These are phyloP conservation scores for Alternaria novae-zelandiae DNA, from an alignment of 2,329 filamentous ascomycete species.

Conservation along the genomic window DNA sequence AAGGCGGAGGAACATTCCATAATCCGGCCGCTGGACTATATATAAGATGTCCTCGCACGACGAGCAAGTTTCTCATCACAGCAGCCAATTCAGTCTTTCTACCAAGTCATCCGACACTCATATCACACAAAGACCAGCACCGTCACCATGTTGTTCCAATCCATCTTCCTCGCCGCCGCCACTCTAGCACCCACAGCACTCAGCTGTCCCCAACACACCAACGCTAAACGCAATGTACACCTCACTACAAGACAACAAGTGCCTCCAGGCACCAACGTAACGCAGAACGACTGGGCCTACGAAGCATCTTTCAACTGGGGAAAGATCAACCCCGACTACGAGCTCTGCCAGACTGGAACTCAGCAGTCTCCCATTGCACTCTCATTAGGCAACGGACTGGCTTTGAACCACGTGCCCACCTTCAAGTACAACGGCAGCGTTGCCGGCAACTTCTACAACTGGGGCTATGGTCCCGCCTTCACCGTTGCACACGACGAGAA, in stretches of 20 bases:
- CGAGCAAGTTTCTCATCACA: neutral
- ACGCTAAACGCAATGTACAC: slow-evolving; percentile 13
- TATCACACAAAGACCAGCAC: neutral
- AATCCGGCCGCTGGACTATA: neutral
- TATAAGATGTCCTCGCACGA: neutral
- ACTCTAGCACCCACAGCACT: slow-evolving; percentile 11
- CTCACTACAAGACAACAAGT: slow-evolving; percentile 7
- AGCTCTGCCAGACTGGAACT: slow-evolving; percentile 58
- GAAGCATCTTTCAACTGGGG: slow-evolving; percentile 50
- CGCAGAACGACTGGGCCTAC: slow-evolving; percentile 23
- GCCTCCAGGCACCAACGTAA: slow-evolving; percentile 11
- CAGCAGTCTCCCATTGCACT: slow-evolving; percentile 60
- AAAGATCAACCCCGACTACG: slow-evolving; percentile 48
- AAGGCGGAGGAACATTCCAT: neutral
- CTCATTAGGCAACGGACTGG: slow-evolving; percentile 49
- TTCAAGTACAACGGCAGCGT: slow-evolving; percentile 52
- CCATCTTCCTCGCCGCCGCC: slow-evolving; percentile 4
- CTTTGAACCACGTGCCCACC: slow-evolving; percentile 47
- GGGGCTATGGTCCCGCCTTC: slow-evolving; percentile 58
- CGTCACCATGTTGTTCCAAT: slow-evolving; percentile 16
- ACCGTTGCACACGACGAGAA: slow-evolving; percentile 45
- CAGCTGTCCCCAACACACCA: slow-evolving; percentile 24
- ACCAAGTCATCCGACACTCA: neutral
- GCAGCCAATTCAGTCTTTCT: neutral
- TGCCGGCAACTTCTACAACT: slow-evolving; percentile 55